Percentiles rank a stretch among this genome's conserved stretches.
Conservation (phyloP, 306 rosid genomes). For the Mucuna pruriens region DNA sequence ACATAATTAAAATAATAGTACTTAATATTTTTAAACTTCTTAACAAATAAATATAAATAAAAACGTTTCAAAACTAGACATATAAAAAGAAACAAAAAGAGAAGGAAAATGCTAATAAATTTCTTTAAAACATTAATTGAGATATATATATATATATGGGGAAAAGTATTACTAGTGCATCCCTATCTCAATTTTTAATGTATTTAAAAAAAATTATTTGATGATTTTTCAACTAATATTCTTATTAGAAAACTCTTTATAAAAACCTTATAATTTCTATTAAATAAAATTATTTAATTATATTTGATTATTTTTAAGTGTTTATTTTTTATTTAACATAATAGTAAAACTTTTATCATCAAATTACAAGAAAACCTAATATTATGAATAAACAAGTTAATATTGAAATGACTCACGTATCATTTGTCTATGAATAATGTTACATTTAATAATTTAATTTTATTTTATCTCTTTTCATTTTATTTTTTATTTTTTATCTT, state of each 20-base stretch:
- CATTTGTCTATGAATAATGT: neutral
- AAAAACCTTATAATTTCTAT: neutral
- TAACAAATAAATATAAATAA: no score
- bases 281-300: neutral
- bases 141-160: neutral
- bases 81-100: no score
- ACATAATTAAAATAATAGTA: no score
- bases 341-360: neutral
- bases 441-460: neutral
- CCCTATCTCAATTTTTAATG: neutral
- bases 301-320: neutral
- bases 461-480: no score
- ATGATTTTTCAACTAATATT: neutral
- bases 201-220: neutral
- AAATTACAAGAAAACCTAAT: no score
- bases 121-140: neutral
- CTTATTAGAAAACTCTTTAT: neutral
- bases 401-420: neutral
- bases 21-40: no score
- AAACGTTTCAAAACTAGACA: no score
- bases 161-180: neutral
- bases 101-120: no score
- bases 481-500: neutral
- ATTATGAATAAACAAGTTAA: no score
- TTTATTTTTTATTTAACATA: neutral